Percentiles rank a stretch among this genome's conserved stretches.
These are phyloP conservation scores for Tricholoma saponaceum DNA, from an alignment of 768 basidiomycete genomes.

Conservation along the genomic window DNA sequence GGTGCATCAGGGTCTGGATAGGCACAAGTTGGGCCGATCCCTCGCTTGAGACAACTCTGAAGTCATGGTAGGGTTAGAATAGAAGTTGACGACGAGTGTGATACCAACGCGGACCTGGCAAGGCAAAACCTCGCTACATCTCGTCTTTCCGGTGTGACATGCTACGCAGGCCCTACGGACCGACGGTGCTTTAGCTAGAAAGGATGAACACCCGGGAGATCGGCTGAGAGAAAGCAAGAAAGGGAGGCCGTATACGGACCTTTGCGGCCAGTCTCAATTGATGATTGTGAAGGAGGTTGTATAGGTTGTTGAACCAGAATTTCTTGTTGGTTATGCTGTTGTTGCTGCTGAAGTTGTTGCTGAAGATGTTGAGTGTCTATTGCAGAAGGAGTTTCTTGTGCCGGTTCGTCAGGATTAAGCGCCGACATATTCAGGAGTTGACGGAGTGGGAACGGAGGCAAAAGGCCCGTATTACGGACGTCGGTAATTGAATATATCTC, in stretches of 20 bases:
- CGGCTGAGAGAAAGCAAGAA: conserved; percentile 9
- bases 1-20: conserved; percentile 75
- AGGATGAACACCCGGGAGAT: conserved; percentile 17
- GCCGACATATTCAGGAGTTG: conserved; percentile 62
- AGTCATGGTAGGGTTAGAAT: conserved; percentile 1
- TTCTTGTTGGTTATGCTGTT: conserved; percentile 26
- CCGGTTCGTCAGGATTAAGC: conserved; percentile 70
- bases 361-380: conserved; percentile 64
- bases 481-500: conserved; percentile 13
- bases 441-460: conserved; percentile 25
- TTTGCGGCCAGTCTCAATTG: conserved; percentile 52
- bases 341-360: conserved; percentile 43
- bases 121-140: conserved; percentile 78
- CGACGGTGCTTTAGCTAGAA: conserved; percentile 72
- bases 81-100: not conserved
- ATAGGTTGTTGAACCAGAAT: conserved; percentile 20
- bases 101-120: conserved; percentile 54
- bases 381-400: conserved; percentile 41
- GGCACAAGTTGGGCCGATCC: conserved; percentile 62
- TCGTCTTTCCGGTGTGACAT: conserved; percentile 80
- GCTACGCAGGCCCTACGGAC: conserved; percentile 78
- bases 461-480: conserved; percentile 20
- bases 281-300: conserved; percentile 20
- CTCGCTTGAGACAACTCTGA: conserved; percentile 81
- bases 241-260: conserved; percentile 38